Base-by-base conservation (phyloP, 2,329 filamentous ascomycete species). In the Fonsecaea erecta region DNA sequence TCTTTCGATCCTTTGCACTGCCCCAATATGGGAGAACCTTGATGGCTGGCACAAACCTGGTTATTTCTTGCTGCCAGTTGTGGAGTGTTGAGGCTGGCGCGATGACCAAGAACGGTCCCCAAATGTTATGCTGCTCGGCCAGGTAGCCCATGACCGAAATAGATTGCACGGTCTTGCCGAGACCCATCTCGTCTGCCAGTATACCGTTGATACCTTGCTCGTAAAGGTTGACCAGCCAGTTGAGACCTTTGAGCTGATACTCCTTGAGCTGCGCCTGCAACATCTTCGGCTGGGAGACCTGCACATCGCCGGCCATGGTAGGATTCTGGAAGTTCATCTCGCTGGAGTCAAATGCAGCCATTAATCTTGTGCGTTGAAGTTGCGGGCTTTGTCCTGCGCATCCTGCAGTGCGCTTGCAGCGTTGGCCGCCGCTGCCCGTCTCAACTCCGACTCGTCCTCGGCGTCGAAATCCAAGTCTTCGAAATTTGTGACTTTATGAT, bases 291-390 rank as follows among this genome's bases (percentile, higher is more conserved):
- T 99, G 95, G 68, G 93, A 89, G 63, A 99, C 92, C 74, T 97
- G 91, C 71, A 97, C 92, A 73, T 95, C 93, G 73, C 94, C 94
- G 73, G 99, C 85, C 74, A 94, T 95, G 3, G 93, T 95, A 0
- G 95, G 95, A 76, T 99, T 98, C 80, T 99, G 95, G 83, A 99
- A 99, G 81, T 99, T 99, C 90, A 99, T 92, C 80, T 99, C 95
- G 72, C 93, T 94, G 74, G 97, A 93, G 65, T 97, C 93, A 70
- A 95, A 90, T 77, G 90, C 88, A 64, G 86, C 87, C 74, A 88
- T 86, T 59, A 87, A 59, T 83, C 82, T 52, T 87, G 82, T 9
- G 84, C 83, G 80, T 98, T 96, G 84, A 99, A 99, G 9, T 91
- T 91, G 58, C 93, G 89, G 0, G 95, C 95, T 77, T 95, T 93